Evolutionary conservation across 352 stramenopile genomes (phyloP), one percentile per base, ranked within the genome.

Genomic region (Phytophthora hybrid): DNA sequence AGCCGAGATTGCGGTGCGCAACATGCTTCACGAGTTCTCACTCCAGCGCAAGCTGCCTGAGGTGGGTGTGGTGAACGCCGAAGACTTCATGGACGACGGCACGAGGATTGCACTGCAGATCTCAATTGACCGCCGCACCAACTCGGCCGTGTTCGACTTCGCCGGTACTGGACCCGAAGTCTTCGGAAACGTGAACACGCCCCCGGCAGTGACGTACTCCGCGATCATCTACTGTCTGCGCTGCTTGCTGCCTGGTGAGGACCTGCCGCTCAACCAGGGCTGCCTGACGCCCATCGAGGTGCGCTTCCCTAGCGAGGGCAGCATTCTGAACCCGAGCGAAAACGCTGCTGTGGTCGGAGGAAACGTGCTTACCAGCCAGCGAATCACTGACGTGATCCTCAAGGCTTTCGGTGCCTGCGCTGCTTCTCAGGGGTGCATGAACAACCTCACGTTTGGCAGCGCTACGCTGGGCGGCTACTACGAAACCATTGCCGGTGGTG

Each of bases 21-120:
- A 87, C 46, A 99, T 99, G 97, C 78, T 99, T 23, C 93, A 98
- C 76, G 76, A 94, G 54, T 99, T 99, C 78, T 98, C 93, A 74
- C 78, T 96, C 9, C 69, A 81, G 47, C 79, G 84, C 56, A 72
- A 88, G n/a, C 72, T 97, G 9, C 82, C 85, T 10, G 85, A 97
- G 57, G 74, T 97, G 46, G 93, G 91, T 37, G 95, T 81, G 19
- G 92, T 98, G n/a, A 78, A 87, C 37, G 97, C 98, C 5, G 91
- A 98, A 73, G 98, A 99, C 74, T 98, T 98, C 63, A 98, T 99
- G 95, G 98, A 99, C 77, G 98, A 99, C 82, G 98, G 98, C 65
- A 99, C 97, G 54, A 97, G 90, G 32, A 99, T 99, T 75, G 82
- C 91, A 19, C 82, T 99, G 18, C 92, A 91, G 31, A 98, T 99